phyloP scores from a whole-genome alignment of 164 flowering plant species.

The Platanus orientalis region DNA sequence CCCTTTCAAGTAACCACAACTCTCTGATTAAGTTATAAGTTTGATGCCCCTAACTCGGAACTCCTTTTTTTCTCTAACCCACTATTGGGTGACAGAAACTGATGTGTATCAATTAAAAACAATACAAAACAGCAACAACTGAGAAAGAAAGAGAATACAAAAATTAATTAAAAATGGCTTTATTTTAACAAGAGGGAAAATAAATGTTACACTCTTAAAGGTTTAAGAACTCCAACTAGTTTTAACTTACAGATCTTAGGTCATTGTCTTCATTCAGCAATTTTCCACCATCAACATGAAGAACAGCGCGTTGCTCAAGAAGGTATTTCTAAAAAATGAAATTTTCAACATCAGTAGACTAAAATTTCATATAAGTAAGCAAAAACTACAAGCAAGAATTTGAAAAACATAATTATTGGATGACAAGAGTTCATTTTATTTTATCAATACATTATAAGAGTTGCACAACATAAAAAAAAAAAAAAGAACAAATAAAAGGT shows the following conservation, averaged over 20 bases:
- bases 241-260: slow-evolving; percentile 73
- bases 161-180: no score
- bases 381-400: background rate
- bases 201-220: background rate
- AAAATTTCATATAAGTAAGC: background rate
- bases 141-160: no score
- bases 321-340: slow-evolving; percentile 63
- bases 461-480: no score
- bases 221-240: background rate
- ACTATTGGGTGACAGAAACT: no score
- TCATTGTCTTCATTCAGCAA: slow-evolving; percentile 92
- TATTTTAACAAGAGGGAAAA: background rate
- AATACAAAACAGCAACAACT: no score
- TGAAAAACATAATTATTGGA: background rate
- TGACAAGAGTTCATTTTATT: background rate
- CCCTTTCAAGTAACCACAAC: no score
- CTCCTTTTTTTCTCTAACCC: no score
- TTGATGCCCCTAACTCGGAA: no score
- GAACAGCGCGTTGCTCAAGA: slow-evolving; percentile 83
- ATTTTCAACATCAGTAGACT: background rate
- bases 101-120: no score
- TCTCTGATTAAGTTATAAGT: no score
- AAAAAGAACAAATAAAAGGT: no score
- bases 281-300: slow-evolving; percentile 77
- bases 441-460: no score